Percentiles rank a stretch among this genome's conserved stretches.
phyloP scores from a whole-genome alignment of 345 rosid genomes.

The Linum trigynum region DNA sequence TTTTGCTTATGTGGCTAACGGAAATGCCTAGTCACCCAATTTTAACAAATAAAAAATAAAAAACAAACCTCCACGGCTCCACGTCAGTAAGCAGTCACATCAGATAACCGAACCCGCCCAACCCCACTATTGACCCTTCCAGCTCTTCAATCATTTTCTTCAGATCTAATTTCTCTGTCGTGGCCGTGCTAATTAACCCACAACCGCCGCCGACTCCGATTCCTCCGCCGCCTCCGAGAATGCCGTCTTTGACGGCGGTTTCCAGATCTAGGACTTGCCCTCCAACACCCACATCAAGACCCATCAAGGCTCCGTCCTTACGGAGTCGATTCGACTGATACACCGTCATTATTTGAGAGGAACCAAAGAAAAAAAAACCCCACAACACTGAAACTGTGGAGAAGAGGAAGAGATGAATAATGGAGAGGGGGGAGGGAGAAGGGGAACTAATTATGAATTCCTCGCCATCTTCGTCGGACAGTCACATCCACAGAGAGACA shows the following conservation, averaged over 20 bases:
- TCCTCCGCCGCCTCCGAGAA: neutral
- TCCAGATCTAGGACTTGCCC: conserved; percentile 2
- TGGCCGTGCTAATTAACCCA: neutral
- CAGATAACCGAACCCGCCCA: too few relatives aligned
- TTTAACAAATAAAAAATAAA: too few relatives aligned
- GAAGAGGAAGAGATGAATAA: conserved; percentile 4
- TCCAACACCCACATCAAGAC: neutral
- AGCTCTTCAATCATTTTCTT: conserved; percentile 4
- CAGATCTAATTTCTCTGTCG: conserved; percentile 2
- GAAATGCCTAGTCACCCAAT: too few relatives aligned
- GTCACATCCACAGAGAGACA: conserved; percentile 14
- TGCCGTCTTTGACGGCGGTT: conserved; percentile 2
- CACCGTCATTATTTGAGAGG: neutral
- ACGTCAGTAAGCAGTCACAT: too few relatives aligned
- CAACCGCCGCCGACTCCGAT: too few relatives aligned
- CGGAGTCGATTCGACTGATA: neutral
- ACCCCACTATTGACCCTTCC: too few relatives aligned
- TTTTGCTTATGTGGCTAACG: too few relatives aligned
- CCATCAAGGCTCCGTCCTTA: conserved; percentile 5
- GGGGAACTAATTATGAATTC: too few relatives aligned
- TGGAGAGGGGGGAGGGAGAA: conserved; percentile 3
- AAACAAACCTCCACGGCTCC: too few relatives aligned
- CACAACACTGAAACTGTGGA: neutral
- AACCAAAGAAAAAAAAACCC: neutral
- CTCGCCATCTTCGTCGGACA: neutral